Base-by-base conservation (phyloP, 177 flowering plant species). In the Tripterygium wilfordii region DNA sequence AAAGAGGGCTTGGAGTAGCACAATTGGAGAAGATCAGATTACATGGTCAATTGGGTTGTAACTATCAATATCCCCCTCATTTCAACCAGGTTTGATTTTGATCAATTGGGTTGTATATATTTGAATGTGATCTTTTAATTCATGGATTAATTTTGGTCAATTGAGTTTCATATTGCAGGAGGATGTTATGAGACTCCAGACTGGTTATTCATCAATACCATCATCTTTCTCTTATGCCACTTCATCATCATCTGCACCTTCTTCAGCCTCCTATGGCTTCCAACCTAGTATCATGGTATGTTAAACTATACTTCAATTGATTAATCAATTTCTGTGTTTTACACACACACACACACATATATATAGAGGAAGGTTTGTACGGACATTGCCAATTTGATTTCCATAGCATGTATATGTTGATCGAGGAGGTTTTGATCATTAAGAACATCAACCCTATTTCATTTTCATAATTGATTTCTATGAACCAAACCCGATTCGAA, bases 1-100 rank as follows among this genome's bases (percentile, higher is more conserved):
- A 82, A 43, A 76, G 97, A 62, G 97, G 97, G 8, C 85, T 89
- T 56, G 97, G 97, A 12, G 97, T 89, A 48, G 97, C 97, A 47
- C 92, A 89, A 62, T 59, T 89, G 39, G 97, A 89, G 75, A 82
- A 80, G 70, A 83, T 89, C 67, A 81, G 97, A 64, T 53, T 89
- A 55, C 77, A 75, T 57, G 68, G 78, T 29, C 83, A 89, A 62
- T 46, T 79, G 66, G 79, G 71, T 23, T 65, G 62, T 49, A 33
- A 26, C 30, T 57, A 54, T 31, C 52, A 59, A 39, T 36, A 56
- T 50, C 67, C 71, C 13, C 10, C 58, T 12, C 53, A 51, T 54
- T 48, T 69, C 61, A 63, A 45, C 45, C 76, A 68, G 72, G 78
- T 79, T 68, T 54, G 2, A n/a, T n/a, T n/a, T n/a, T n/a, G n/a